Evolutionary conservation across 2,329 filamentous ascomycete species (phyloP).

Genomic region (Penicillium sp.): DNA sequence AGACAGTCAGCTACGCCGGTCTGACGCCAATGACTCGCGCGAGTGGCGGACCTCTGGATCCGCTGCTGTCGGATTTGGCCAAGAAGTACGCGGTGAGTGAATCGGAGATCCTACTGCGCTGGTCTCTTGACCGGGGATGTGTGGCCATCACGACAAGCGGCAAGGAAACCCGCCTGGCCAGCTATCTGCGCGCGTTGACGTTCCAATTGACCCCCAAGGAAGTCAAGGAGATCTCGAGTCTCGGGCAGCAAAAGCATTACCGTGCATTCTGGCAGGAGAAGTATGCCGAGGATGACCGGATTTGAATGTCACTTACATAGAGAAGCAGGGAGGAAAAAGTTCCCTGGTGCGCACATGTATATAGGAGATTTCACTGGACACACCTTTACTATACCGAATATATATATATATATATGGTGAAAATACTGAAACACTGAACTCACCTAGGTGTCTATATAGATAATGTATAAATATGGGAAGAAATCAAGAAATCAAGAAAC

Average conservation of each 20-base stretch:
- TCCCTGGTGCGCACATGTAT: too few relatives aligned
- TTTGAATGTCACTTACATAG: neutral
- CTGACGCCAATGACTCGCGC: slow-evolving; percentile 52
- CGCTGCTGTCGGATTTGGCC: slow-evolving; percentile 48
- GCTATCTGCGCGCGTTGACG: slow-evolving; percentile 53
- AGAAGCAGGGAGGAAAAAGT: neutral
- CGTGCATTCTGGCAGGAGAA: slow-evolving; percentile 52
- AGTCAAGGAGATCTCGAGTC: slow-evolving; percentile 50
- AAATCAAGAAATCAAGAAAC: too few relatives aligned
- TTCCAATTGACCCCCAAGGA: slow-evolving; percentile 59
- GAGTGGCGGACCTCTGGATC: slow-evolving; percentile 53
- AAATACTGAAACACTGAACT: too few relatives aligned
- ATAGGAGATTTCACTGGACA: too few relatives aligned
- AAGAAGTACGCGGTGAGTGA: slow-evolving; percentile 59
- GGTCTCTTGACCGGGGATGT: slow-evolving; percentile 58
- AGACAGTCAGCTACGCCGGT: slow-evolving; percentile 40
- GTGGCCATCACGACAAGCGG: slow-evolving; percentile 57
- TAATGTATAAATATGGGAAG: too few relatives aligned
- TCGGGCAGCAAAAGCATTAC: slow-evolving; percentile 49
- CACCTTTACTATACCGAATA: too few relatives aligned
- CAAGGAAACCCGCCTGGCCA: slow-evolving; percentile 56
- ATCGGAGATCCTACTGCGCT: slow-evolving; percentile 55
- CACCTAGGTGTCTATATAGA: too few relatives aligned
- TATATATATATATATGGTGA: too few relatives aligned
- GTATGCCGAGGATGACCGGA: slow-evolving; percentile 44